Evolutionary conservation across 331 rosid species (phyloP).

Genomic region (Quercus lobata): DNA sequence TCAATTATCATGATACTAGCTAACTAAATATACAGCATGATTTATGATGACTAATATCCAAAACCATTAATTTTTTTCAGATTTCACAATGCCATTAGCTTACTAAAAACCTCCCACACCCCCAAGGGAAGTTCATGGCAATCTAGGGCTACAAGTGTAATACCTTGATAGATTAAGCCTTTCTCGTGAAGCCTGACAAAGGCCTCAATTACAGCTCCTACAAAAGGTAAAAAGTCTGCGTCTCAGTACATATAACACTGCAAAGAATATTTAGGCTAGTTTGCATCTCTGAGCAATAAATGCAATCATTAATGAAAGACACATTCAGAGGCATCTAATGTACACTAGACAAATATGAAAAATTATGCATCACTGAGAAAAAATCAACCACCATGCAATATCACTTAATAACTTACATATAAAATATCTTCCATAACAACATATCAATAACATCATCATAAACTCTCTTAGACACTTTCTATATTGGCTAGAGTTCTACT

Average conservation of each 20-base stretch:
- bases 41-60: neutral
- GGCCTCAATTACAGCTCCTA: constrained; percentile 96
- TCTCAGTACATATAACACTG: constrained; percentile 28
- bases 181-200: constrained; percentile 93
- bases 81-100: neutral
- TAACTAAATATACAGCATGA: neutral
- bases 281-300: neutral
- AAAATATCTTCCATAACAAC: neutral
- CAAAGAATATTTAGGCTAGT: constrained; percentile 6
- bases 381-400: neutral
- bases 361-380: neutral
- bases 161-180: constrained; percentile 98
- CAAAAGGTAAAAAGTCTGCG: constrained; percentile 22
- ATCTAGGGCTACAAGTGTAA: neutral
- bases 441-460: constrained; percentile 10
- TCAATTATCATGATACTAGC: neutral
- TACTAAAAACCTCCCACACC: neutral
- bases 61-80: neutral
- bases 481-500: constrained; percentile 28
- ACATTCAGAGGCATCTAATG: constrained; percentile 7
- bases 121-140: neutral
- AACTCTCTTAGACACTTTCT: constrained; percentile 9
- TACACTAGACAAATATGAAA: neutral
- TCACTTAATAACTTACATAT: constrained; percentile 11
- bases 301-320: constrained; percentile 4